Evolutionary conservation across 495 filamentous ascomycete species (phyloP).

Genomic region (Baudoinia panamericana): DNA sequence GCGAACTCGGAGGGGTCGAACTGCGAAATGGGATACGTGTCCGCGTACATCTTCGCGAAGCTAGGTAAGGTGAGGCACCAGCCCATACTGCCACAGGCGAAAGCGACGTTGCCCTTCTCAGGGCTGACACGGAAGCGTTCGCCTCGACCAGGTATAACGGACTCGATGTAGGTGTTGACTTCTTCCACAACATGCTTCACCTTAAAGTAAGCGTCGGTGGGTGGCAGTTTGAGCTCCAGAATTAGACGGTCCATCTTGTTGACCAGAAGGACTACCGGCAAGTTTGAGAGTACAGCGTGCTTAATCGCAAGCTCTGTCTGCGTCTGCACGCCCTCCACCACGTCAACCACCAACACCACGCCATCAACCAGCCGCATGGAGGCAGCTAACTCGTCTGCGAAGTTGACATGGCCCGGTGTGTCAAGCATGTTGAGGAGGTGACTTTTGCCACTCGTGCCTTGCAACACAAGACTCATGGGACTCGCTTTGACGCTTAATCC

Average conservation of each 20-base stretch:
- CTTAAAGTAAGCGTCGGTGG: slow-evolving; percentile 95
- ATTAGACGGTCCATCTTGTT: slow-evolving; percentile 97
- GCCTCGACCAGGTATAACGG: slow-evolving; percentile 68
- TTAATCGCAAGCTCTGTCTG: slow-evolving; percentile 96
- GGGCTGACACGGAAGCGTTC: slow-evolving; percentile 73
- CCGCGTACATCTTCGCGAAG: slow-evolving; percentile 92
- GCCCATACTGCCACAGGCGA: slow-evolving; percentile 82
- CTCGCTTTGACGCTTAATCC: slow-evolving; percentile 88
- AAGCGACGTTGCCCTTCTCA: slow-evolving; percentile 93
- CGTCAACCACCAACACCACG: slow-evolving; percentile 84
- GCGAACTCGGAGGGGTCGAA: slow-evolving; percentile 70
- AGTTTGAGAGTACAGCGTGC: slow-evolving; percentile 78
- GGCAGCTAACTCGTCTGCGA: slow-evolving; percentile 89
- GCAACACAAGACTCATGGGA: slow-evolving; percentile 87
- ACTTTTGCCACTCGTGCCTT: slow-evolving; percentile 82
- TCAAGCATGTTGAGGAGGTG: slow-evolving; percentile 90
- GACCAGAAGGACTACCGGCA: slow-evolving; percentile 78
- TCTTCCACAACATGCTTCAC: slow-evolving; percentile 95
- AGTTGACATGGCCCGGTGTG: slow-evolving; percentile 95
- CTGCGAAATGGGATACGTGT: slow-evolving; percentile 52
- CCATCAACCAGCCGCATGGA: slow-evolving; percentile 81
- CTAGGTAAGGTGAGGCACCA: slow-evolving; percentile 93
- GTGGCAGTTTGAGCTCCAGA: slow-evolving; percentile 85
- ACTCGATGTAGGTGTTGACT: slow-evolving; percentile 91
- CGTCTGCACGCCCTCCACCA: slow-evolving; percentile 94